These are phyloP conservation scores for Dendrobium nobile DNA, from an alignment of 106 monocot genomes.

Conservation along the genomic window DNA sequence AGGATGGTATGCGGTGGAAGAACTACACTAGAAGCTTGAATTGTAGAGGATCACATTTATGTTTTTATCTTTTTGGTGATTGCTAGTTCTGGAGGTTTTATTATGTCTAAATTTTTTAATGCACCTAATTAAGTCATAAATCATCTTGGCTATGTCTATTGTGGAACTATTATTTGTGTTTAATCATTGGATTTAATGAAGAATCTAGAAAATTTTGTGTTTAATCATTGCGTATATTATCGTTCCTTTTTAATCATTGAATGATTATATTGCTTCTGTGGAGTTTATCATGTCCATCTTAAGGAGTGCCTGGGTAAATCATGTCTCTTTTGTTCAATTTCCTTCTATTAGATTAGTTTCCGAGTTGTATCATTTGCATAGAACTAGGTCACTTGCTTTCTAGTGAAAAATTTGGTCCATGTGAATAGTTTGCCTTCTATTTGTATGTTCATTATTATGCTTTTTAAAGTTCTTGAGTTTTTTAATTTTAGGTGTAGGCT, in stretches of 20 bases:
- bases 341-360: neutral
- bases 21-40: neutral
- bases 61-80: neutral
- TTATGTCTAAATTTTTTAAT: neutral
- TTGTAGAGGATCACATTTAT: neutral
- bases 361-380: neutral
- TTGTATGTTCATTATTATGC: neutral
- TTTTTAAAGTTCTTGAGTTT: neutral
- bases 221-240: neutral
- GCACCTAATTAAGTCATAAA: neutral
- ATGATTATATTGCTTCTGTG: neutral
- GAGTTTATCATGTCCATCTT: neutral
- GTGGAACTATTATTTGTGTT: neutral
- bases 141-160: neutral
- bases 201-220: neutral
- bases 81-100: neutral
- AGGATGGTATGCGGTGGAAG: neutral
- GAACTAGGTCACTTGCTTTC: neutral
- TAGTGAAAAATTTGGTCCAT: neutral
- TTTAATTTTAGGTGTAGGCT: neutral
- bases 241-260: neutral
- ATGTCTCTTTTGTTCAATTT: neutral
- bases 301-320: neutral
- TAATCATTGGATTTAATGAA: conserved; percentile 1
- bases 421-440: neutral